Evolutionary conservation across 495 filamentous ascomycete species (phyloP).

Genomic region (Talaromyces adpressus): DNA sequence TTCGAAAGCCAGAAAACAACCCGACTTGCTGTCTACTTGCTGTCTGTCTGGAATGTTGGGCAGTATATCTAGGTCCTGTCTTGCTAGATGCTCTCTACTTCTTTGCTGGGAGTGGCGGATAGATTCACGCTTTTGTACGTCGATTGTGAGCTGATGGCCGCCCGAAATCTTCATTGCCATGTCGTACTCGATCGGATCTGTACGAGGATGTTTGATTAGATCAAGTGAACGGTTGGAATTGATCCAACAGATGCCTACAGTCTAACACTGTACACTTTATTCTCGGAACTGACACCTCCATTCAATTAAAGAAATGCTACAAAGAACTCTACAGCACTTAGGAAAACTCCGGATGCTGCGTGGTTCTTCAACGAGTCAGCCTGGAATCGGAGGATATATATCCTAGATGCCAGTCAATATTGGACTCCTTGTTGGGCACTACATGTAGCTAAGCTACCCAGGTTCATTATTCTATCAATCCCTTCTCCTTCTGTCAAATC

Average conservation of each 20-base stretch:
- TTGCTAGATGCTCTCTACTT: not conserved
- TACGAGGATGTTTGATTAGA: not conserved
- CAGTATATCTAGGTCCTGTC: not conserved
- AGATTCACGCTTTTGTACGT: not conserved
- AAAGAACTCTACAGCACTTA: not conserved
- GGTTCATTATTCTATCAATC: not conserved
- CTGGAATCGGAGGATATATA: not conserved
- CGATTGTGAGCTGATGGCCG: not conserved
- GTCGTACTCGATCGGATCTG: not conserved
- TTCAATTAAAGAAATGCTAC: not conserved
- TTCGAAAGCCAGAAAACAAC: not conserved
- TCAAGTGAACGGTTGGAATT: too few relatives aligned
- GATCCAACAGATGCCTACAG: not conserved
- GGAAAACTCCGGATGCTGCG: not conserved
- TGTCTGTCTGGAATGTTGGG: not conserved
- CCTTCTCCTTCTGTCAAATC: not conserved
- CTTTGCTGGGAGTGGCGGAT: not conserved
- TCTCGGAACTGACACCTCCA: not conserved
- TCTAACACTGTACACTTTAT: not conserved
- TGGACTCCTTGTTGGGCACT: not conserved
- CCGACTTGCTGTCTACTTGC: not conserved
- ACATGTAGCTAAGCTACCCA: not conserved
- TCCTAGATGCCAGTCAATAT: not conserved
- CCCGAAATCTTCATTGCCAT: not conserved
- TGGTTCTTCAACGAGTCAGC: not conserved